Percentiles rank a stretch among this genome's conserved stretches.
phyloP scores from a whole-genome alignment of 2,329 filamentous ascomycete genomes.

The Pseudogymnoascus sp. region DNA sequence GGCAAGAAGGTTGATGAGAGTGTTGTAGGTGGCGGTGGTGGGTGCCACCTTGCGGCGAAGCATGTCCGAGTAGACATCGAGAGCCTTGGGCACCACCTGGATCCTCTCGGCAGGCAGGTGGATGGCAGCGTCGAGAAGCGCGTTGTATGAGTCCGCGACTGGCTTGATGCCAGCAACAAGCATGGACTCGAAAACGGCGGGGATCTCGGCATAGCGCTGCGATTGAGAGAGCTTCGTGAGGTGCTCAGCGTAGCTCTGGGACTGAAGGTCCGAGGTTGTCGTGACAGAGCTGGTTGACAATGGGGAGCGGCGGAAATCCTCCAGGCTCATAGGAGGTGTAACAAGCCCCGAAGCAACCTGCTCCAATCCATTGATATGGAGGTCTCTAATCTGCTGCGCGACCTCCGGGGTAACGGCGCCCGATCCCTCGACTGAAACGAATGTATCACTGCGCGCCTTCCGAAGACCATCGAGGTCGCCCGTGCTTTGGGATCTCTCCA shows the following conservation, averaged over 20 bases:
- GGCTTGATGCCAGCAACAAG: conserved; percentile 74
- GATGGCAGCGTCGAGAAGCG: conserved; percentile 76
- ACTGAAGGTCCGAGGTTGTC: conserved; percentile 51
- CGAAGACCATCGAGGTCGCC: conserved; percentile 25
- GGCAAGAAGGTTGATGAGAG: conserved; percentile 75
- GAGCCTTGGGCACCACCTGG: conserved; percentile 79
- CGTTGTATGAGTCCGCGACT: conserved; percentile 82
- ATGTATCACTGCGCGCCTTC: conserved; percentile 25
- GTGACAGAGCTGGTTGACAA: conserved; percentile 47
- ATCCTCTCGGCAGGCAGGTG: conserved; percentile 70
- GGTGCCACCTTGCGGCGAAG: conserved; percentile 74
- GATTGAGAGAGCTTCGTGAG: conserved; percentile 65
- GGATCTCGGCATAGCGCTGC: conserved; percentile 77
- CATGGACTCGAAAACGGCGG: conserved; percentile 84
- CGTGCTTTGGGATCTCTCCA: conserved; percentile 23
- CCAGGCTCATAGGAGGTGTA: conserved; percentile 32
- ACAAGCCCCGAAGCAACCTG: conserved; percentile 26
- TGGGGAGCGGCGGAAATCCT: conserved; percentile 30
- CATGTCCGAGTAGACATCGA: conserved; percentile 97
- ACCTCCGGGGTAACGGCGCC: conserved; percentile 70
- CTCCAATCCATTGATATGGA: conserved; percentile 37
- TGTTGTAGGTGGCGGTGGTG: conserved; percentile 79
- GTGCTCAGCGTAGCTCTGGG: conserved; percentile 66
- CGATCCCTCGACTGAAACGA: conserved; percentile 36
- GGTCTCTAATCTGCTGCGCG: conserved; percentile 63